These are phyloP conservation scores for Plasmodium knowlesi DNA, from an alignment of 169 alveolate species.

Conservation along the genomic window DNA sequence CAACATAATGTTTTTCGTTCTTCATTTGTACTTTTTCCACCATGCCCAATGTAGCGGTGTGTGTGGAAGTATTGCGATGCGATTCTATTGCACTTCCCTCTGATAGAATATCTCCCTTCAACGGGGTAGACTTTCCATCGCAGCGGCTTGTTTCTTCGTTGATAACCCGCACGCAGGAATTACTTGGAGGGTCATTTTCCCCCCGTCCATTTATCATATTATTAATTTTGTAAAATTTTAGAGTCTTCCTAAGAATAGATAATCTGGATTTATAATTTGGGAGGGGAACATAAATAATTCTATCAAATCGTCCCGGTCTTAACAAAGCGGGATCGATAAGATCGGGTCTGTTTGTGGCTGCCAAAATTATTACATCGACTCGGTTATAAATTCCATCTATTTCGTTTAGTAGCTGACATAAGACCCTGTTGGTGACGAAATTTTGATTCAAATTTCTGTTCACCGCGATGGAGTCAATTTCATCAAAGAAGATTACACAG, in stretches of 20 bases:
- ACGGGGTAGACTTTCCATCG: background rate
- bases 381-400: conserved; percentile 97
- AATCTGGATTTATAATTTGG: conserved; percentile 96
- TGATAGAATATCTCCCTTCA: background rate
- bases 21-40: background rate
- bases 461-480: conserved; percentile 95
- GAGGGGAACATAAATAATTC: conserved; percentile 97
- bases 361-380: conserved; percentile 95
- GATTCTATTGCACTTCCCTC: background rate
- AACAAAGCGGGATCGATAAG: conserved; percentile 96
- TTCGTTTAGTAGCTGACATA: conserved; percentile 97
- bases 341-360: conserved; percentile 99
- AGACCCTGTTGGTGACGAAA: conserved; percentile 95
- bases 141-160: too few species aligned
- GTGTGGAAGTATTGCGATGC: background rate
- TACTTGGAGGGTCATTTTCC: background rate
- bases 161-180: too few species aligned
- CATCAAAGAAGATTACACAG: conserved; percentile 98
- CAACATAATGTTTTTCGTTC: conserved; percentile 15
- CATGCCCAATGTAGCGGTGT: background rate
- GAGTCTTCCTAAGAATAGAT: conserved; percentile 90
- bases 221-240: conserved; percentile 51
- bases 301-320: conserved; percentile 99
- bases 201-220: background rate
- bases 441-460: conserved; percentile 68